Conservation (phyloP, 257 asterid species). For the Ophiorrhiza pumila region DNA sequence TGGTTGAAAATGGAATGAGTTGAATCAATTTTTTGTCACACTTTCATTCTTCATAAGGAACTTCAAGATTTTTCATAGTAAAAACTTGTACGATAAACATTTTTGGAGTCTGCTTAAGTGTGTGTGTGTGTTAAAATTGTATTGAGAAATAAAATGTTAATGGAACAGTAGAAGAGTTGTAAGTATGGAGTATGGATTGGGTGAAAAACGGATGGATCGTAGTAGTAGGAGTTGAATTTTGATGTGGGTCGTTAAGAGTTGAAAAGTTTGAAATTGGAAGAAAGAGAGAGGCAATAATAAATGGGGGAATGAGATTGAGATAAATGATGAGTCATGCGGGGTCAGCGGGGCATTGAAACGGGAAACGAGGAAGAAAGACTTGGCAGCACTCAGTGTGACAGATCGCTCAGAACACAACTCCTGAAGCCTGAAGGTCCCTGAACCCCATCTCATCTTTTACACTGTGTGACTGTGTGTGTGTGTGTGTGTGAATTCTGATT, state of each 20-base stretch:
- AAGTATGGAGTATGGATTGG: too few relatives aligned
- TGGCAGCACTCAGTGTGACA: slow-evolving; percentile 2
- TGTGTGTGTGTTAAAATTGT: too few relatives aligned
- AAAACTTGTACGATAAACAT: too few relatives aligned
- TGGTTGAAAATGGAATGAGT: too few relatives aligned
- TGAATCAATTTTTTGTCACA: too few relatives aligned
- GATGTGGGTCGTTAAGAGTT: slow-evolving; percentile 8
- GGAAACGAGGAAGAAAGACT: slow-evolving; percentile 51
- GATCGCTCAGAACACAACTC: neutral
- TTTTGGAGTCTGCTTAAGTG: too few relatives aligned
- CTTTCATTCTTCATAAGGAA: too few relatives aligned
- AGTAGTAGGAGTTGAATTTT: slow-evolving; percentile 1
- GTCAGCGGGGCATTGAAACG: slow-evolving; percentile 50
- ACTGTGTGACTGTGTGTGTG: neutral
- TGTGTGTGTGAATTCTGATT: neutral
- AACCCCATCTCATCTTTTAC: neutral
- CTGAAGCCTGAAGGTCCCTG: too few relatives aligned
- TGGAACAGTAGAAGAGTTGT: too few relatives aligned
- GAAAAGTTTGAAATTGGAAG: slow-evolving; percentile 28
- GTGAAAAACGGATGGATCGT: neutral
- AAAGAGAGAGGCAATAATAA: slow-evolving; percentile 21
- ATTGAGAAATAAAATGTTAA: too few relatives aligned
- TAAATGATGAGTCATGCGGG: slow-evolving; percentile 37
- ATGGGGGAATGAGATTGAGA: slow-evolving; percentile 28
- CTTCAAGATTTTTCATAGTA: too few relatives aligned